These are phyloP conservation scores for Jamesozyma gamospora DNA, from an alignment of 805 yeast genomes.

Conservation along the genomic window DNA sequence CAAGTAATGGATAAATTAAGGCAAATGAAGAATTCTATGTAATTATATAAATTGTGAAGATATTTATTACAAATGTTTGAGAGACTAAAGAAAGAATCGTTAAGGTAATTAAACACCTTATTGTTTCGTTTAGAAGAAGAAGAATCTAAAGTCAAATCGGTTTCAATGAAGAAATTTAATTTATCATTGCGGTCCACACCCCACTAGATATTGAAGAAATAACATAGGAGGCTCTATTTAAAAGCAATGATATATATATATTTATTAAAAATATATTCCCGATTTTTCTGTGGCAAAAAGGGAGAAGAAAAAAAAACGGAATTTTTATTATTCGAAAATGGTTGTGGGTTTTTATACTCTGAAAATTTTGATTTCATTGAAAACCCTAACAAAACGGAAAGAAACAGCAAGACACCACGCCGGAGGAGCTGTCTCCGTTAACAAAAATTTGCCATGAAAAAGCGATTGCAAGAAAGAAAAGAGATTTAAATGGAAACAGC, in stretches of 20 bases:
- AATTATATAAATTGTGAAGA: slow-evolving; percentile 6
- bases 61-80: slow-evolving; percentile 5
- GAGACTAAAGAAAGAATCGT: slow-evolving; percentile 4
- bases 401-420: no score
- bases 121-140: slow-evolving; percentile 2
- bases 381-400: no score
- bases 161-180: slow-evolving; percentile 13
- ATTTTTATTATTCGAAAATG: no score
- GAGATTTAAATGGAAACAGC: no score
- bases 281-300: slow-evolving; percentile 5
- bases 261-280: slow-evolving; percentile 2
- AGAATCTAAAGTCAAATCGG: slow-evolving; percentile 4
- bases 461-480: no score
- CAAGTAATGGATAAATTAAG: slow-evolving; percentile 68
- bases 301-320: slow-evolving; percentile 4
- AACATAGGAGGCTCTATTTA: slow-evolving; percentile 31
- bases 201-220: slow-evolving; percentile 22
- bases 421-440: no score
- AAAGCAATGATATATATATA: slow-evolving; percentile 25
- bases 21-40: slow-evolving; percentile 59
- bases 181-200: slow-evolving; percentile 48
- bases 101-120: neutral
- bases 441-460: no score
- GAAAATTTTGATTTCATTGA: no score
- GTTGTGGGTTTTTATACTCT: no score